Conservation (phyloP, 345 rosid species). For the Isatis tinctoria region DNA sequence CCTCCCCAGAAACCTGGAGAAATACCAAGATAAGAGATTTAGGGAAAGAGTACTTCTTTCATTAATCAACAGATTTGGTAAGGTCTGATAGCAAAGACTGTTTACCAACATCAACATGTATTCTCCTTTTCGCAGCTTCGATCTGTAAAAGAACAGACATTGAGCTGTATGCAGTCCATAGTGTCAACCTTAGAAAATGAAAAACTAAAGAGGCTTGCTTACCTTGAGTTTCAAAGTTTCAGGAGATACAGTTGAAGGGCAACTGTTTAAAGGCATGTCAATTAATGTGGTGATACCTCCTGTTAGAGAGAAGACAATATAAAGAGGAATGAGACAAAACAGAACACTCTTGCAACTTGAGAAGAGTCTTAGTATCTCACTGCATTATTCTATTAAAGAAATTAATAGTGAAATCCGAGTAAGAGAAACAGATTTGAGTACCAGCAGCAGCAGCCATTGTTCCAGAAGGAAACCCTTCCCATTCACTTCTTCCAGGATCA, state of each 20-base stretch:
- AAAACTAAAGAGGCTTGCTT: background rate
- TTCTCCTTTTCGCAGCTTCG: slow-evolving; percentile 70
- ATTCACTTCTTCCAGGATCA: slow-evolving; percentile 96
- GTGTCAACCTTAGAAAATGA: background rate
- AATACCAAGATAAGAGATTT: background rate
- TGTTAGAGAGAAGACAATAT: slow-evolving; percentile 14
- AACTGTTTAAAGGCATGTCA: slow-evolving; percentile 90
- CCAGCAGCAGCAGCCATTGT: slow-evolving; percentile 99
- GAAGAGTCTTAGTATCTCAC: background rate
- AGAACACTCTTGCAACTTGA: slow-evolving; percentile 1
- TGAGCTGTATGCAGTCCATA: background rate
- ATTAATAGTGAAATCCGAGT: background rate
- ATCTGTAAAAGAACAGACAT: slow-evolving; percentile 36
- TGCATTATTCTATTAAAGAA: background rate
- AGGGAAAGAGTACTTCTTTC: background rate
- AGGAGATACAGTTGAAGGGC: slow-evolving; percentile 73
- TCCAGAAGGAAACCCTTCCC: slow-evolving; percentile 98
- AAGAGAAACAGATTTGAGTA: slow-evolving; percentile 22
- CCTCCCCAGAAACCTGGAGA: slow-evolving; percentile 97
- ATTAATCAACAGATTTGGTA: slow-evolving; percentile 12
- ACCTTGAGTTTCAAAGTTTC: slow-evolving; percentile 87
- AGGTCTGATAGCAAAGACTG: slow-evolving; percentile 23
- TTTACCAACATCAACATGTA: slow-evolving; percentile 86
- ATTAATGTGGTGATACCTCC: slow-evolving; percentile 87
- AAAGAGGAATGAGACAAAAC: background rate